Percentiles rank a stretch among this genome's conserved stretches.
Conservation (phyloP, 768 basidiomycete species). For the Lactarius tabidus region DNA sequence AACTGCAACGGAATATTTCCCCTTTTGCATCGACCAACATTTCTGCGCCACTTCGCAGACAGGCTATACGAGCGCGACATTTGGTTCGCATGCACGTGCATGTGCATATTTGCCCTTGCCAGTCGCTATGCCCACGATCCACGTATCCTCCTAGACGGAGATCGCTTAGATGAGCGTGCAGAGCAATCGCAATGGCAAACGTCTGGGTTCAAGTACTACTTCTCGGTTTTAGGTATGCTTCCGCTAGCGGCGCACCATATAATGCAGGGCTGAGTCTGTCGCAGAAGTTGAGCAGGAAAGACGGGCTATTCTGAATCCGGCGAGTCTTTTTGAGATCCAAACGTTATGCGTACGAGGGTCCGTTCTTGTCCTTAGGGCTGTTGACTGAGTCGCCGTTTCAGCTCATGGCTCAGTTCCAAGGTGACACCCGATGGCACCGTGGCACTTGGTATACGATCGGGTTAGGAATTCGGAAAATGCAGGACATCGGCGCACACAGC, state of each 20-base stretch:
- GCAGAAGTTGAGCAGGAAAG: slow-evolving; percentile 50
- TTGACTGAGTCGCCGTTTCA: slow-evolving; percentile 26
- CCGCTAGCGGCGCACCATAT: slow-evolving; percentile 9
- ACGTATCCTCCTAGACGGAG: slow-evolving; percentile 29
- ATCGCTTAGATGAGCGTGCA: slow-evolving; percentile 26
- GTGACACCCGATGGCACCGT: slow-evolving; percentile 42
- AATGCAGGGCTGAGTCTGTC: slow-evolving; percentile 6
- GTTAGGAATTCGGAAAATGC: slow-evolving; percentile 47
- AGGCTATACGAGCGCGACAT: slow-evolving; percentile 46
- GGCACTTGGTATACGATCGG: slow-evolving; percentile 45
- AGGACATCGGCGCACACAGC: slow-evolving; percentile 50
- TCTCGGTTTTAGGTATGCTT: slow-evolving; percentile 47
- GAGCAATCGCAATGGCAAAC: slow-evolving; percentile 45
- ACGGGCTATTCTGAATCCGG: slow-evolving; percentile 50
- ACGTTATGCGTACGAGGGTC: slow-evolving; percentile 42
- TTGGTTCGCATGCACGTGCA: slow-evolving; percentile 33
- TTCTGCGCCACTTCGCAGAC: slow-evolving; percentile 56
- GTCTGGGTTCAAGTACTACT: slow-evolving; percentile 61
- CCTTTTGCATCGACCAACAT: slow-evolving; percentile 67
- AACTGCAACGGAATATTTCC: slow-evolving; percentile 58
- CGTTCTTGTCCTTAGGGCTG: slow-evolving; percentile 20
- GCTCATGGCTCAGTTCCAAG: slow-evolving; percentile 47
- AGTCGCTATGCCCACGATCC: slow-evolving; percentile 31
- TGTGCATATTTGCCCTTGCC: slow-evolving; percentile 31
- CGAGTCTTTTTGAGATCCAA: slow-evolving; percentile 61